Percentiles rank a stretch among this genome's conserved stretches.
These are phyloP conservation scores for Ceratobasidium sp. DNA, from an alignment of 1,284 basidiomycete species.

Conservation along the genomic window DNA sequence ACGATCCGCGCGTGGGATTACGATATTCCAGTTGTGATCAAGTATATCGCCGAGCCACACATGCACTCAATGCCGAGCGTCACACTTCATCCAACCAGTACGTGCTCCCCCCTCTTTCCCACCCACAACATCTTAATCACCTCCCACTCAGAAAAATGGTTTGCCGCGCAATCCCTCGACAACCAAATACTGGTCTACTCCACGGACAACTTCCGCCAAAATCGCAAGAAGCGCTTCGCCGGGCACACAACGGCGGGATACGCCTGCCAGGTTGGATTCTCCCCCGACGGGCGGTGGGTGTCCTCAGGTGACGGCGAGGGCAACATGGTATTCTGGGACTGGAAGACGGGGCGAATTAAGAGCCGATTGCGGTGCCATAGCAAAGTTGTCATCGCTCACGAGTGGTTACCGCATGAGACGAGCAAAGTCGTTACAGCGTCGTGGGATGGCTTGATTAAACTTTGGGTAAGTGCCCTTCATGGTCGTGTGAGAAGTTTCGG, in stretches of 20 bases:
- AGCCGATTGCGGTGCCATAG: slow-evolving; percentile 89
- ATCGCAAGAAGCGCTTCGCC: slow-evolving; percentile 97
- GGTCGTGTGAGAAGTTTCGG: too few species aligned
- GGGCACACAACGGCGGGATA: slow-evolving; percentile 97
- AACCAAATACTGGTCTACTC: slow-evolving; percentile 98
- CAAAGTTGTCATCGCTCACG: slow-evolving; percentile 96
- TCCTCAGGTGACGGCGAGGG: slow-evolving; percentile 95
- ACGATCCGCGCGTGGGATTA: slow-evolving; percentile 99
- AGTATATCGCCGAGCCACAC: slow-evolving; percentile 98
- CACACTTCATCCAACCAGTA: slow-evolving; percentile 91
- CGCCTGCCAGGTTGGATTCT: slow-evolving; percentile 96
- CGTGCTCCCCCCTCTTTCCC: slow-evolving; percentile 55
- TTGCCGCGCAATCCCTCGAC: slow-evolving; percentile 96
- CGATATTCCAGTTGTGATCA: slow-evolving; percentile 98
- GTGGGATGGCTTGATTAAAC: slow-evolving; percentile 97
- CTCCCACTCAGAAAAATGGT: slow-evolving; percentile 81
- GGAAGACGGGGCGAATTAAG: slow-evolving; percentile 96
- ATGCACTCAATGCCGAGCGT: slow-evolving; percentile 99
- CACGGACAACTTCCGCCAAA: slow-evolving; percentile 96
- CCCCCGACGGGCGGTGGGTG: slow-evolving; percentile 97
- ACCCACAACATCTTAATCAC: slow-evolving; percentile 10
- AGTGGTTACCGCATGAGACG: slow-evolving; percentile 98
- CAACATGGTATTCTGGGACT: slow-evolving; percentile 99
- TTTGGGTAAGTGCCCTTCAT: slow-evolving; percentile 71
- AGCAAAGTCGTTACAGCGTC: slow-evolving; percentile 95